Percentiles rank a stretch among this genome's conserved stretches.
Conservation (phyloP, 805 yeast genomes). For the Yamadazyma philogaea region DNA sequence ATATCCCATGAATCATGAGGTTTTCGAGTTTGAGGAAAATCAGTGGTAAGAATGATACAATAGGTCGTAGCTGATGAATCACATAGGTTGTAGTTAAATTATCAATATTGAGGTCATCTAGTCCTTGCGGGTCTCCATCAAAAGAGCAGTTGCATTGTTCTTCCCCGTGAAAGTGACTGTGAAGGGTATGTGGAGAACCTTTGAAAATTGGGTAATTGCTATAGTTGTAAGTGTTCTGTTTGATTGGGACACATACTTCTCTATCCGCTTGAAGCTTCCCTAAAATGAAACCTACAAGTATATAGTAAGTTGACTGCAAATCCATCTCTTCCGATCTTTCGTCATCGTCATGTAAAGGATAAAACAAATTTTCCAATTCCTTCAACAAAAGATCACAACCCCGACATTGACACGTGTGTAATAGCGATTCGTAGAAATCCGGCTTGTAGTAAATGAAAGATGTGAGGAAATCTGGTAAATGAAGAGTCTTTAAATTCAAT, state of each 20-base stretch:
- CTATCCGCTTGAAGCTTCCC: constrained; percentile 35
- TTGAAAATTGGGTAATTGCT: constrained; percentile 30
- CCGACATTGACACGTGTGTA: constrained; percentile 36
- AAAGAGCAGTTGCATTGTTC: constrained; percentile 21
- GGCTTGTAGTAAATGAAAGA: constrained; percentile 37
- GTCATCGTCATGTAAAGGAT: constrained; percentile 19
- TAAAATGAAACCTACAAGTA: constrained; percentile 31
- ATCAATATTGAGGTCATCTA: constrained; percentile 23
- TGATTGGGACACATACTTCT: constrained; percentile 35
- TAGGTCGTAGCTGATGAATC: constrained; percentile 34
- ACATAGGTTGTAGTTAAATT: constrained; percentile 32
- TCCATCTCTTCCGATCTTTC: constrained; percentile 15
- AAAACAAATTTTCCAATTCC: constrained; percentile 20
- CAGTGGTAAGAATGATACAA: constrained; percentile 22
- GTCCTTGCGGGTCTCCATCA: constrained; percentile 24
- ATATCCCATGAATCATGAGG: constrained; percentile 35
- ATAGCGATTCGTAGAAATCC: constrained; percentile 29
- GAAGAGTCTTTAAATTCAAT: constrained; percentile 21
- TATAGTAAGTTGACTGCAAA: constrained; percentile 27
- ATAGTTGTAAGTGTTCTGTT: constrained; percentile 22
- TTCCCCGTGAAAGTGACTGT: constrained; percentile 25
- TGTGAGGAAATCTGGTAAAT: constrained; percentile 34
- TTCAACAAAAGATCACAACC: constrained; percentile 32
- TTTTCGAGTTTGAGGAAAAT: constrained; percentile 25
- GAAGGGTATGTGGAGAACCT: constrained; percentile 35